Percentiles rank a stretch among this genome's conserved stretches.
Evolutionary conservation across 352 stramenopile species (phyloP).

Genomic region (Globisporangium barbulae): DNA sequence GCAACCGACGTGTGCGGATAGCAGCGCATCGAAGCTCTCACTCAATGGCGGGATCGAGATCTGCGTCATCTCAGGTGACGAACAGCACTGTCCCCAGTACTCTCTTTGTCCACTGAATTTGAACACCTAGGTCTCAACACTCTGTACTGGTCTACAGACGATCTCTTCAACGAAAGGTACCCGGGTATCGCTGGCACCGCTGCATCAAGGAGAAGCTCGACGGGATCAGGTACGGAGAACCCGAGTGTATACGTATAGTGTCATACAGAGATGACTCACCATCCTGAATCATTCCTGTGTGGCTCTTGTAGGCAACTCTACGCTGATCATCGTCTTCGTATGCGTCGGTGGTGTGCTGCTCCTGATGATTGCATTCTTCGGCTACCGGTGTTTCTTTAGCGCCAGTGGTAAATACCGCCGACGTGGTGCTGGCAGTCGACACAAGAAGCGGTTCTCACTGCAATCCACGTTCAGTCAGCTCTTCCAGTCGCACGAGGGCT

Average conservation of each 20-base stretch:
- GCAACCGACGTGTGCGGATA: background rate
- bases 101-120: too few relatives aligned
- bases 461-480: conserved; percentile 20
- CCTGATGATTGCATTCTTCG: background rate
- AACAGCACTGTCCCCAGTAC: background rate
- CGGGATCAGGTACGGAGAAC: background rate
- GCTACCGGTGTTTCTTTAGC: background rate
- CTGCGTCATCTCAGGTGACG: conserved; percentile 6
- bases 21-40: background rate
- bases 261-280: background rate
- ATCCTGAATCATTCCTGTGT: background rate
- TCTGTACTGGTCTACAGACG: background rate
- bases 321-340: conserved; percentile 2
- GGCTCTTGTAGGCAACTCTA: background rate
- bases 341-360: background rate
- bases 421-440: conserved; percentile 2
- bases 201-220: background rate
- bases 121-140: too few relatives aligned
- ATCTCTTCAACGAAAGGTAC: conserved; percentile 7
- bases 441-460: conserved; percentile 16
- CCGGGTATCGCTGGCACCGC: background rate
- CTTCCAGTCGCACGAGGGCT: conserved; percentile 7
- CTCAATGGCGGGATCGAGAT: conserved; percentile 2
- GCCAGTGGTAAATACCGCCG: background rate
- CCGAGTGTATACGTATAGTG: too few relatives aligned